Conservation (phyloP, 2,329 filamentous ascomycete species). For the Penicillium thymicola region DNA sequence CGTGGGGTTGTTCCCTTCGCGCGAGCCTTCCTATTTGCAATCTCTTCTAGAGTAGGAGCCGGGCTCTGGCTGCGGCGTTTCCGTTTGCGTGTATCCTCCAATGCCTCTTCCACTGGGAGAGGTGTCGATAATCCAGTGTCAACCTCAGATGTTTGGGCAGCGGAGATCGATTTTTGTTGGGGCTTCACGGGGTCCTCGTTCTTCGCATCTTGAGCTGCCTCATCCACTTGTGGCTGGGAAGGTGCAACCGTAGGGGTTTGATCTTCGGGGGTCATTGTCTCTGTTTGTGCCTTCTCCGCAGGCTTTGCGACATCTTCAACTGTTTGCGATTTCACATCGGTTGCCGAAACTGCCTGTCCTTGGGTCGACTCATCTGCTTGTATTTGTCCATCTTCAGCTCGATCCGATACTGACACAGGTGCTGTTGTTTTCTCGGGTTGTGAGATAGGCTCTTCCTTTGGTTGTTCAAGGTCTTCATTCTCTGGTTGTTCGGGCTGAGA, state of each 20-base stretch:
- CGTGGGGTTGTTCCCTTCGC: constrained; percentile 42
- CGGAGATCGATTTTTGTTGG: constrained; percentile 17
- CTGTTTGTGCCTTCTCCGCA: constrained; percentile 4
- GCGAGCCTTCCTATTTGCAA: constrained; percentile 56
- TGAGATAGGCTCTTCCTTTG: constrained; percentile 2
- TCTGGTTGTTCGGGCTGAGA: constrained; percentile 11
- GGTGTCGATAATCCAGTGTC: constrained; percentile 29
- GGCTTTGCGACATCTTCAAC: constrained; percentile 20
- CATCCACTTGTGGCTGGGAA: not conserved
- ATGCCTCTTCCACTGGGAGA: constrained; percentile 34
- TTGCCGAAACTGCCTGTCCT: not conserved
- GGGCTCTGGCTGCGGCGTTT: constrained; percentile 66
- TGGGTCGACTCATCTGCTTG: constrained; percentile 1
- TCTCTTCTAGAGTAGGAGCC: constrained; percentile 52
- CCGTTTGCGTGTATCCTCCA: constrained; percentile 60
- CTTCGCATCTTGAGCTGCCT: not conserved
- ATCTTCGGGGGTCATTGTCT: not conserved
- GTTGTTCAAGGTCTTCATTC: constrained; percentile 7
- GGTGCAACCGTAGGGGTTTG: not conserved
- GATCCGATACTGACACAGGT: not conserved
- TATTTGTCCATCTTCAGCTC: constrained; percentile 11
- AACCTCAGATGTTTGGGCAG: constrained; percentile 24
- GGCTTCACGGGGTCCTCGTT: constrained; percentile 19
- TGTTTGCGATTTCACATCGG: not conserved
- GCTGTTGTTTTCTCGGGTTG: not conserved